Percentiles rank a stretch among this genome's conserved stretches.
Conservation (phyloP, 2,329 filamentous ascomycete genomes). For the Ilyonectria sp. region DNA sequence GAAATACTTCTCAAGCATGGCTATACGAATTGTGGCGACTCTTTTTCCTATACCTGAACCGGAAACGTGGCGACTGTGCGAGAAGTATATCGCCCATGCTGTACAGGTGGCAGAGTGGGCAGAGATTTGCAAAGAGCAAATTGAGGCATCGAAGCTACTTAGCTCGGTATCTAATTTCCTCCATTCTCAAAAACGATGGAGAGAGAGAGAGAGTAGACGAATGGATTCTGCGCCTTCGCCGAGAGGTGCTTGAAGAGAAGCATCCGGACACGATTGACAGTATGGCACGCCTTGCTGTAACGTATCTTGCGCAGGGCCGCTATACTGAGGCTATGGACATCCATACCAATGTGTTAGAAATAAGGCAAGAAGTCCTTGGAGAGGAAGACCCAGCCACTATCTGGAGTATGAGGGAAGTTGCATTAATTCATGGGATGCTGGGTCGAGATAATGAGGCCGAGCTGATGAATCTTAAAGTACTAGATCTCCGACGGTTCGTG, state of each 20-base stretch:
- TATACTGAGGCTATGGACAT: neutral
- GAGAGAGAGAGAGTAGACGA: neutral
- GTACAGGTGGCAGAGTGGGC: slow-evolving; percentile 46
- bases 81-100: slow-evolving; percentile 50
- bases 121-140: slow-evolving; percentile 34
- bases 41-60: slow-evolving; percentile 38
- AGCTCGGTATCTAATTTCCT: slow-evolving; percentile 41
- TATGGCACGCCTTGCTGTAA: no score
- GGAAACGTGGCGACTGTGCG: slow-evolving; percentile 42
- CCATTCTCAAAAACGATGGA: slow-evolving; percentile 38
- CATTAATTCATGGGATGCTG: neutral
- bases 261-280: no score
- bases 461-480: neutral
- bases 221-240: no score
- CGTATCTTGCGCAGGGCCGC: no score
- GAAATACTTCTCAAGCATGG: slow-evolving; percentile 41
- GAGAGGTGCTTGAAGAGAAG: no score
- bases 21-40: slow-evolving; percentile 38
- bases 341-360: no score
- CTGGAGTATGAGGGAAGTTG: neutral
- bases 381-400: neutral
- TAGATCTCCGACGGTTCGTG: neutral
- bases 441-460: neutral
- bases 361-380: neutral
- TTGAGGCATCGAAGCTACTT: slow-evolving; percentile 33